phyloP scores from a whole-genome alignment of 1,139 yeast species.

The Groenewaldozyma sp. region DNA sequence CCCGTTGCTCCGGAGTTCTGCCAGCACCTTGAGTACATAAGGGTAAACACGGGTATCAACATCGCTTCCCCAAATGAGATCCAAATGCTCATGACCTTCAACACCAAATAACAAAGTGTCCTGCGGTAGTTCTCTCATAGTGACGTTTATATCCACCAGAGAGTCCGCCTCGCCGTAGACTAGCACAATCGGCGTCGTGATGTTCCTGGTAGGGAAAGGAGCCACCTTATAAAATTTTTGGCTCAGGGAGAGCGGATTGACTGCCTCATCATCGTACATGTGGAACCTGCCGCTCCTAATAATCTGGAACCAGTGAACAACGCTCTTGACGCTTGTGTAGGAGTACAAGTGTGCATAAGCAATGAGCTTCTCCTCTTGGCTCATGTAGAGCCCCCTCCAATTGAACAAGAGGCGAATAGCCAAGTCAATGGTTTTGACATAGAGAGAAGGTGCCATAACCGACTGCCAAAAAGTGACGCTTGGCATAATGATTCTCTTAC shows the following conservation, averaged over 20 bases:
- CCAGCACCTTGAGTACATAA: slow-evolving; percentile 35
- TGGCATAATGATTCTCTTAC: slow-evolving; percentile 62
- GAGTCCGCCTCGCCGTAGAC: slow-evolving; percentile 78
- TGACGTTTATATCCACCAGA: slow-evolving; percentile 70
- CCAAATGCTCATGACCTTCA: slow-evolving; percentile 69
- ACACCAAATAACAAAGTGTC: slow-evolving; percentile 37
- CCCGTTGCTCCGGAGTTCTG: no score
- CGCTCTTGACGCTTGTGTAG: slow-evolving; percentile 82
- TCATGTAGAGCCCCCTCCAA: slow-evolving; percentile 69
- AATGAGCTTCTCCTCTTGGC: slow-evolving; percentile 60
- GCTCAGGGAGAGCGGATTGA: slow-evolving; percentile 18
- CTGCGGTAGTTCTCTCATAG: slow-evolving; percentile 49
- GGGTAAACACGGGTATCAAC: slow-evolving; percentile 47
- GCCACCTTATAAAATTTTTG: slow-evolving; percentile 44
- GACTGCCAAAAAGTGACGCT: slow-evolving; percentile 76
- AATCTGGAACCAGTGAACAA: slow-evolving; percentile 96
- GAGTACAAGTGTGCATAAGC: slow-evolving; percentile 81
- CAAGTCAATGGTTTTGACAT: slow-evolving; percentile 60
- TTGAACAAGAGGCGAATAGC: slow-evolving; percentile 61
- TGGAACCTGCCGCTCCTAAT: slow-evolving; percentile 73
- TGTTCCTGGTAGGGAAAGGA: slow-evolving; percentile 57
- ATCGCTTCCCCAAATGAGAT: slow-evolving; percentile 77
- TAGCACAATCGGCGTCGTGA: slow-evolving; percentile 59
- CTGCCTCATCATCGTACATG: slow-evolving; percentile 67
- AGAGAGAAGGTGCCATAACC: slow-evolving; percentile 76